Evolutionary conservation across 306 rosid species (phyloP).

Genomic region (Delonix regia): DNA sequence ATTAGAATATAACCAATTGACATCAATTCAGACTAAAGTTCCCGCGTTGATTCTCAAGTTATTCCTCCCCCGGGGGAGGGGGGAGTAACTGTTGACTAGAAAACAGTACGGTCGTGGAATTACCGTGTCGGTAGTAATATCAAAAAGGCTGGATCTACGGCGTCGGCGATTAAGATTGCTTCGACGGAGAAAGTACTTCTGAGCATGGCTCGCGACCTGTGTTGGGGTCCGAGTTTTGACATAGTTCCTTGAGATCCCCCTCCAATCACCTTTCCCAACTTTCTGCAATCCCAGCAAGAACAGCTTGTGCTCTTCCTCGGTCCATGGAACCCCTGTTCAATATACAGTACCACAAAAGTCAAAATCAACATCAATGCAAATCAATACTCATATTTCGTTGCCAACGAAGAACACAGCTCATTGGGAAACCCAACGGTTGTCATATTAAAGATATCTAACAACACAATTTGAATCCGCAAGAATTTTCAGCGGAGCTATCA

Average conservation of each 20-base stretch:
- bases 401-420: constrained; percentile 12
- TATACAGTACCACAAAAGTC: constrained; percentile 1
- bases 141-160: constrained; percentile 98
- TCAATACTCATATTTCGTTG: background rate
- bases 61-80: background rate
- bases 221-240: constrained; percentile 99
- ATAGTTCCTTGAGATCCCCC: constrained; percentile 93
- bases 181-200: constrained; percentile 93
- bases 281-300: constrained; percentile 88
- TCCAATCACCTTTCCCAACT: constrained; percentile 99
- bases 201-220: constrained; percentile 99
- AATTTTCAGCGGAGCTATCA: background rate
- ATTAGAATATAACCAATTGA: constrained; percentile 26
- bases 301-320: constrained; percentile 97
- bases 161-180: constrained; percentile 96
- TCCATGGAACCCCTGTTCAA: constrained; percentile 94
- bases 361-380: background rate
- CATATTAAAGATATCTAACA: background rate
- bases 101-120: background rate
- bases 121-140: constrained; percentile 95
- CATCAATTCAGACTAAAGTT: background rate
- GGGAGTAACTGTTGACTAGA: background rate
- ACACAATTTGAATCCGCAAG: background rate
- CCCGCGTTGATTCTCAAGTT: background rate
- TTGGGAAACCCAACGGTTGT: background rate